Evolutionary conservation across 2,329 filamentous ascomycete species (phyloP).

Genomic region (Calonectria pseudoreteaudii): DNA sequence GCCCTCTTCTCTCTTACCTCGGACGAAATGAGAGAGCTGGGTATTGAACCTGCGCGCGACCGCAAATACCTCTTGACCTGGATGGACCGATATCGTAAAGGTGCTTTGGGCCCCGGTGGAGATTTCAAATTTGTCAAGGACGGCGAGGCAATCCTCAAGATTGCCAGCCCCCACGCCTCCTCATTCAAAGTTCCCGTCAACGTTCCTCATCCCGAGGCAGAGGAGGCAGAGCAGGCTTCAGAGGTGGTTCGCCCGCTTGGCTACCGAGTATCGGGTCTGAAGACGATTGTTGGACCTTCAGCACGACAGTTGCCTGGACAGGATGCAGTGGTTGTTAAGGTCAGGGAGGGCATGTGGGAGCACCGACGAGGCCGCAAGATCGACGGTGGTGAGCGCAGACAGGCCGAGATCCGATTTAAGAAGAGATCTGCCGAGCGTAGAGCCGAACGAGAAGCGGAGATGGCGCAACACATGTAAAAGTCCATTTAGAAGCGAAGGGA

Average conservation of each 20-base stretch:
- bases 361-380: slow-evolving; percentile 88
- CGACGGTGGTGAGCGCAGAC: slow-evolving; percentile 93
- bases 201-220: slow-evolving; percentile 59
- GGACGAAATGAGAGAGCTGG: slow-evolving; percentile 81
- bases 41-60: slow-evolving; percentile 86
- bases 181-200: slow-evolving; percentile 64
- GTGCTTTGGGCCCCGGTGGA: slow-evolving; percentile 83
- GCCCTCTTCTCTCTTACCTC: slow-evolving; percentile 87
- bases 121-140: slow-evolving; percentile 79
- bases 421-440: slow-evolving; percentile 82
- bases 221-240: slow-evolving; percentile 37
- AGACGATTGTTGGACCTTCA: slow-evolving; percentile 80
- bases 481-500: slow-evolving; percentile 28
- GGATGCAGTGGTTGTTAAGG: slow-evolving; percentile 72
- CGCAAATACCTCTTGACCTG: slow-evolving; percentile 88
- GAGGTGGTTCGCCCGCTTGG: slow-evolving; percentile 48
- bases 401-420: slow-evolving; percentile 88
- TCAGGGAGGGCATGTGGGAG: slow-evolving; percentile 94
- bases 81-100: slow-evolving; percentile 85
- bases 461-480: slow-evolving; percentile 47
- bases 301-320: slow-evolving; percentile 76
- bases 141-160: slow-evolving; percentile 63
- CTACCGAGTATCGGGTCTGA: slow-evolving; percentile 76
- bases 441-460: slow-evolving; percentile 67
- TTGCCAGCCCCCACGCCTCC: slow-evolving; percentile 55